Evolutionary conservation across 345 rosid species (phyloP).

Genomic region (Salix viminalis): DNA sequence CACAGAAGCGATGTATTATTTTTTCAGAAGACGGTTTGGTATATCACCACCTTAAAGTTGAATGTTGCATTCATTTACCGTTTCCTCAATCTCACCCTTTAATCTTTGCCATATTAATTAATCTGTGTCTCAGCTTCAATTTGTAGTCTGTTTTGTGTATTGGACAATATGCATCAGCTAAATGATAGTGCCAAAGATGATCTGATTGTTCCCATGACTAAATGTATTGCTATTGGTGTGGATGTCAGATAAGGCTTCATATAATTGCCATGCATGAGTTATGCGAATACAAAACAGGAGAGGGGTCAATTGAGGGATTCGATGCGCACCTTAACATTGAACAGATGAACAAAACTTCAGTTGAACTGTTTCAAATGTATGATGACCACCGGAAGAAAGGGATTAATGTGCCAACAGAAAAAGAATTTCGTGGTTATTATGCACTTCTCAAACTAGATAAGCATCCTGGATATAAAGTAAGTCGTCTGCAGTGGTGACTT

Average conservation of each 20-base stretch:
- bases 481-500: constrained; percentile 22
- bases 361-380: constrained; percentile 92
- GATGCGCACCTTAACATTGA: constrained; percentile 98
- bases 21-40: too few species aligned
- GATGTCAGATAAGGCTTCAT: constrained; percentile 87
- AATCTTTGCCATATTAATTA: neutral
- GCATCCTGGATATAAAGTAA: constrained; percentile 97
- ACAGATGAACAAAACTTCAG: constrained; percentile 98
- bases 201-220: constrained; percentile 19
- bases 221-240: constrained; percentile 18
- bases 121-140: constrained; percentile 4
- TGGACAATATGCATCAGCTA: neutral
- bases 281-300: constrained; percentile 91
- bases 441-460: constrained; percentile 98
- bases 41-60: too few species aligned
- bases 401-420: constrained; percentile 61
- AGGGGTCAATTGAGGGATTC: constrained; percentile 96
- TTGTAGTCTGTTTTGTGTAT: neutral
- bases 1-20: too few species aligned
- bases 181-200: neutral
- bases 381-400: constrained; percentile 97
- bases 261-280: constrained; percentile 92
- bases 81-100: too few species aligned
- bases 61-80: too few species aligned
- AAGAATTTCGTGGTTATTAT: constrained; percentile 95